Percentiles rank a stretch among this genome's conserved stretches.
Conservation (phyloP, 2,329 filamentous ascomycete species). For the Ophiocordyceps unilateralis region DNA sequence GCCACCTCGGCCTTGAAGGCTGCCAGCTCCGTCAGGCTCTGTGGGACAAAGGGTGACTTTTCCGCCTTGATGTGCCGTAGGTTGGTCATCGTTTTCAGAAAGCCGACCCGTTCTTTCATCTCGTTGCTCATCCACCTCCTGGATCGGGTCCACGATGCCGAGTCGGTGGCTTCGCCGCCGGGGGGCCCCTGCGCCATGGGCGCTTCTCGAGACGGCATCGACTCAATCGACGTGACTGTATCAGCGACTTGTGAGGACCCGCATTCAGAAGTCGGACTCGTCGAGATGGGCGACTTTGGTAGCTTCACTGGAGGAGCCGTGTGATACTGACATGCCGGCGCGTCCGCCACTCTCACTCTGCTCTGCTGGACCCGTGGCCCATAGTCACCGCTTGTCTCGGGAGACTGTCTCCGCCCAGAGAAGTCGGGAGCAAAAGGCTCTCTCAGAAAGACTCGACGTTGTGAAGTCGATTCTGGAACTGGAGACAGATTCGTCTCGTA, state of each 20-base stretch:
- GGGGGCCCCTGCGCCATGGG: too few relatives aligned
- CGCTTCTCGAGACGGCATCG: neutral
- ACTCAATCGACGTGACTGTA: neutral
- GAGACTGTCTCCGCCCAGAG: neutral
- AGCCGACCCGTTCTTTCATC: constrained; percentile 15
- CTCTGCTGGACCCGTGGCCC: neutral
- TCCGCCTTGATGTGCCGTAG: constrained; percentile 17
- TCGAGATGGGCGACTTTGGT: neutral
- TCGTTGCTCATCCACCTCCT: constrained; percentile 20
- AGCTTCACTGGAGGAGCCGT: neutral
- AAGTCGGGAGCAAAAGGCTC: neutral
- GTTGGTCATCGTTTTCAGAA: constrained; percentile 18
- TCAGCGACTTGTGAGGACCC: neutral
- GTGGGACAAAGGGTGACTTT: constrained; percentile 20
- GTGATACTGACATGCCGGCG: neutral
- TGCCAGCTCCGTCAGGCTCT: constrained; percentile 15
- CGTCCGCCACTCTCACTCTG: neutral
- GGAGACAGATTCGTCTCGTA: neutral
- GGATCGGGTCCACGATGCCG: constrained; percentile 19
- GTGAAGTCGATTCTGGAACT: neutral
- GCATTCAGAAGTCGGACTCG: neutral
- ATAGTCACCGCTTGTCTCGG: neutral
- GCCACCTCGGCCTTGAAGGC: constrained; percentile 13
- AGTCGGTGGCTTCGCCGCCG: constrained; percentile 3
- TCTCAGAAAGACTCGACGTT: neutral